Evolutionary conservation across 441 rosid genomes (phyloP), one percentile per base, ranked within the genome.

Genomic region (Viola pubescens): DNA sequence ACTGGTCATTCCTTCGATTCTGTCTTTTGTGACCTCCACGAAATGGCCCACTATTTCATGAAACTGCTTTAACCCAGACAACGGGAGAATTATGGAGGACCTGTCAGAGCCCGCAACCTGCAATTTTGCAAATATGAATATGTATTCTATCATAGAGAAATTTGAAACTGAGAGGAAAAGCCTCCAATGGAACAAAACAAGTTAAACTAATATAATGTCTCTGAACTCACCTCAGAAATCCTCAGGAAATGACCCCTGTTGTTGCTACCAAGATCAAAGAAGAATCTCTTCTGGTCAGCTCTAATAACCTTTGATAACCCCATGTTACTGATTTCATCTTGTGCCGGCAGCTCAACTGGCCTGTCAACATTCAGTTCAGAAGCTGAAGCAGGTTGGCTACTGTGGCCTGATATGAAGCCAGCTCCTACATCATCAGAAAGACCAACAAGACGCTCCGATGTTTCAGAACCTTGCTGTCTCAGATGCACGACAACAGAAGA

Each of bases 361-460:
- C 89, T 77, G 48, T 92, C 98, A 48, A 67, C 85, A 65, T 73
- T 81, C 71, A 81, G 67, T 54, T 87, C 95, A 45, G 94, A 80
- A 70, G 83, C 69, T 48, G 90, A 62, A 69, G 74, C 72, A 47
- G 91, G 81, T 62, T 91, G 97, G 60, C 71, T 82, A 58, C 86
- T 79, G 61, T 89, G 89, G 50, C 98, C 98, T 71, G 98, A 78
- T 70, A 92, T 92, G 76, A 92, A 92, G 64, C 98, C 98, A 66
- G 95, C 98, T 63, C 97, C 98, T 4, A 92, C 98, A 74, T 92
- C 98, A 78, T 92, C 95, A 19, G 98, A 91, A 60, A 91, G 96
- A 68, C 96, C 98, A 69, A 77, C 94, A 52, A 88, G 61, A 56
- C 62, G 84, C 72, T 87, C 95, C 56, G 88, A 74, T 74, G 79